Evolutionary conservation across 768 basidiomycete species (phyloP).

Genomic region (Tricholoma furcatifolium): DNA sequence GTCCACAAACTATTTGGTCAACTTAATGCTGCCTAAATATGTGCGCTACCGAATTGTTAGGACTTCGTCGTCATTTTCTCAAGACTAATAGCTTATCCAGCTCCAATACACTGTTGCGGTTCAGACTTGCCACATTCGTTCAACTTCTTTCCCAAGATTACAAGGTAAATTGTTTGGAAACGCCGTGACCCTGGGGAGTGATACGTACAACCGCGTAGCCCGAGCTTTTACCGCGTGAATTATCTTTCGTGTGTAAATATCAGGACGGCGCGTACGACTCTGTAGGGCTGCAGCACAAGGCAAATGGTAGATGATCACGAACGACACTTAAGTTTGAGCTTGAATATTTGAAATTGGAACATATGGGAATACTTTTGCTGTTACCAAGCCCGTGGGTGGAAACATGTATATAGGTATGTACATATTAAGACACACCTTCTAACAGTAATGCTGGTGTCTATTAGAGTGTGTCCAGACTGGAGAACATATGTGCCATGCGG

Average conservation of each 20-base stretch:
- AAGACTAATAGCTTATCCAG: too few species aligned
- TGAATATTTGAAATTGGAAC: neutral
- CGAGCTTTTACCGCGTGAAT: neutral
- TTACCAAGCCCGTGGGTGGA: neutral
- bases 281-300: neutral
- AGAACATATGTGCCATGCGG: constrained; percentile 9
- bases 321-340: neutral
- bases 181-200: constrained; percentile 8
- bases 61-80: too few species aligned
- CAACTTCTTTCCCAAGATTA: neutral
- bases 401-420: constrained; percentile 15
- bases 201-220: neutral
- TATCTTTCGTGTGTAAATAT: neutral
- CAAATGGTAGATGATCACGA: neutral
- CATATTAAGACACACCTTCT: constrained; percentile 18
- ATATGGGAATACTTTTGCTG: neutral
- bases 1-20: too few species aligned
- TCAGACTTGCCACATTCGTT: neutral
- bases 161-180: neutral
- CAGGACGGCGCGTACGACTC: too few species aligned
- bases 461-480: constrained; percentile 18
- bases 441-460: constrained; percentile 23
- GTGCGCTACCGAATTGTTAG: too few species aligned
- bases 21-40: too few species aligned
- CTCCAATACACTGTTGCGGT: neutral